Conservation (phyloP, 371 early-diverging fungal species). For the Choanephora cucurbitarum region DNA sequence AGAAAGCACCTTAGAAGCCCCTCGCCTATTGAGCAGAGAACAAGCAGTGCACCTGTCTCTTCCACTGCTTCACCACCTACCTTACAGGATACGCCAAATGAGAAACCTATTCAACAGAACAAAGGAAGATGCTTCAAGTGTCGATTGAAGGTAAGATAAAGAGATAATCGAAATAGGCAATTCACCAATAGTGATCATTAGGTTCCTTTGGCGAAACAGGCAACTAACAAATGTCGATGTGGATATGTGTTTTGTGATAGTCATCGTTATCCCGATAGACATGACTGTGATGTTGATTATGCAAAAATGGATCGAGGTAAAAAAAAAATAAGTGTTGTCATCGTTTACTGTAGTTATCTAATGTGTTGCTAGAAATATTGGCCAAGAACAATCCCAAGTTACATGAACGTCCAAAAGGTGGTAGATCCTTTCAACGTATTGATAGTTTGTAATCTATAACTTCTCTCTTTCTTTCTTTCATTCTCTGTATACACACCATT, state of each 20-base stretch:
- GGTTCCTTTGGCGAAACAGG: constrained; percentile 83
- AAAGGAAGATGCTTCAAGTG: constrained; percentile 77
- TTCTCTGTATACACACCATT: too few species aligned
- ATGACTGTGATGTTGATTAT: constrained; percentile 82
- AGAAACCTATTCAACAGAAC: constrained; percentile 59
- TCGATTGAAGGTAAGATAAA: constrained; percentile 59
- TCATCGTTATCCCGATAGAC: constrained; percentile 77
- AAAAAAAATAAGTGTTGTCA: not conserved
- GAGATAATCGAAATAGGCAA: constrained; percentile 8
- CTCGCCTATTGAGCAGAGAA: not conserved
- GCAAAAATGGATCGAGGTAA: constrained; percentile 65
- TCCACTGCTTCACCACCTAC: not conserved
- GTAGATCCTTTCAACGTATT: constrained; percentile 77
- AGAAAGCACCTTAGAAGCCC: not conserved
- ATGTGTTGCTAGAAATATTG: constrained; percentile 49
- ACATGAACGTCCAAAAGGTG: constrained; percentile 76
- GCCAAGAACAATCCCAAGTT: constrained; percentile 81
- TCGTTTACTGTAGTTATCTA: not conserved
- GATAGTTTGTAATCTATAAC: constrained; percentile 63
- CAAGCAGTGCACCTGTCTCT: not conserved
- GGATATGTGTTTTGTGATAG: constrained; percentile 80
- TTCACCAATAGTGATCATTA: constrained; percentile 17
- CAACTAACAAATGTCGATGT: constrained; percentile 81
- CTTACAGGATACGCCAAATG: constrained; percentile 8
- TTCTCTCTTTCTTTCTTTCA: constrained; percentile 53